Evolutionary conservation across 257 asterid genomes (phyloP), one percentile per base, ranked within the genome.

Genomic region (Anisodus acutangulus): DNA sequence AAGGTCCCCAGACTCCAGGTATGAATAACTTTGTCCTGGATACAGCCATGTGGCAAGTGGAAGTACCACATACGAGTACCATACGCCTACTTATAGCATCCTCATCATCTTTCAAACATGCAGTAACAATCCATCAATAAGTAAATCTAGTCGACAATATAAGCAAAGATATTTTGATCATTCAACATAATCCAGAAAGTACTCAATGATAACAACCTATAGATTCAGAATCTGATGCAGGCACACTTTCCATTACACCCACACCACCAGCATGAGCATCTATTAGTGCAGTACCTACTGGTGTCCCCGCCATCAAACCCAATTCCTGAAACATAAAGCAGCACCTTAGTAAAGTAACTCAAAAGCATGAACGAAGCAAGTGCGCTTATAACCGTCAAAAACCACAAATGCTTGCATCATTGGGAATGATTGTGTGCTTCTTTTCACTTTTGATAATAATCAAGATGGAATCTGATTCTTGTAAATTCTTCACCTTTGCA

Each of bases 201-300:
- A 53, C 53, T 16, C 83, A 83, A 84, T 82, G 84, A 16, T 22
- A 80, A 49, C 57, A 86, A 94, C 99, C 98, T 88, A 85, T 82
- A 37, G 92, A 79, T 83, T 85, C 90, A 66, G 88, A 70, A 86
- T 90, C 91, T 45, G 88, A 76, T 55, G 74, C 67, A 47, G 93
- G 93, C 90, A 86, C 87, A 89, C 99, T 92, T 88, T 92, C 98
- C 97, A 96, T 94, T 82, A 94, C 95, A 82, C 99, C 99, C 66
- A 96, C 97, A 62, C 99, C 98, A 84, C 99, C 99, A 84, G 99
- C 99, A 93, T 96, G 99, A 72, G 99, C 99, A 91, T 96, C 99
- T 80, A 96, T 93, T 86, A 96, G 89, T 51, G 99, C 95, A 84
- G 98, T 92, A 71, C 99, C 98, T 64, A 96, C 98, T 47, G 99